A percentile compares a stretch with the other conserved stretches of the same genome.
These are phyloP conservation scores for Erysiphe neolycopersici DNA, from an alignment of 2,329 filamentous ascomycete species.

Conservation along the genomic window DNA sequence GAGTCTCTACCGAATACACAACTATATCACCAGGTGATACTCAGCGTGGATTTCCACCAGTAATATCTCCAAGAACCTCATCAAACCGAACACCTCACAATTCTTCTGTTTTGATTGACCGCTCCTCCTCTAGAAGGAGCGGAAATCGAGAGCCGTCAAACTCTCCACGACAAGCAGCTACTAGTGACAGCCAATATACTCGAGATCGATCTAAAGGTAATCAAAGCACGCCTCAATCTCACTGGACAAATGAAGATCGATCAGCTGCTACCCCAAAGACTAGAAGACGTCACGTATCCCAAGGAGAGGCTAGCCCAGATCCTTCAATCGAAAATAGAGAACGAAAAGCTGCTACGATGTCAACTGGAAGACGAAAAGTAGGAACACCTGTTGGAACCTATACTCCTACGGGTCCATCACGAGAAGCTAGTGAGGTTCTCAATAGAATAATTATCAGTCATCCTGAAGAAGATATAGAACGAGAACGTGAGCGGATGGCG, in stretches of 20 bases:
- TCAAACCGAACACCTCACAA: conserved; percentile 28
- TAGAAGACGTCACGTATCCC: conserved; percentile 20
- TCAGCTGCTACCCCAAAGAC: conserved; percentile 18
- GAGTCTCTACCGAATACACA: conserved; percentile 14
- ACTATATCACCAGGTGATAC: conserved; percentile 19
- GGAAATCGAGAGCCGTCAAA: conserved; percentile 7
- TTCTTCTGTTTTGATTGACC: conserved; percentile 11
- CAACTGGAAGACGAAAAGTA: conserved; percentile 12
- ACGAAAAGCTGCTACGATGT: conserved; percentile 13
- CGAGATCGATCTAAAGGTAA: conserved; percentile 14
- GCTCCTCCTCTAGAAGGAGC: conserved; percentile 7
- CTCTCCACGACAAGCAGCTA: conserved; percentile 5
- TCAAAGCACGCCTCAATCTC: conserved; percentile 15
- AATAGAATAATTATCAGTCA: conserved; percentile 53
- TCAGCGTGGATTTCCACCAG: conserved; percentile 36
- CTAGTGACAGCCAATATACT: conserved; percentile 8
- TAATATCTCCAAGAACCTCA: conserved; percentile 58
- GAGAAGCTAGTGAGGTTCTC: conserved; percentile 56
- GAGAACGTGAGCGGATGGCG: conserved; percentile 41
- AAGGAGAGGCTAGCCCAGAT: conserved; percentile 18
- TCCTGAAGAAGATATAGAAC: conserved; percentile 43
- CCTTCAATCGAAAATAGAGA: conserved; percentile 17
- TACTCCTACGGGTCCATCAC: conserved; percentile 30
- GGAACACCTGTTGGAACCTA: conserved; percentile 17
- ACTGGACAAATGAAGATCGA: conserved; percentile 15